These are phyloP conservation scores for Sphaerobolus stellatus DNA, from an alignment of 1,284 basidiomycete genomes.

Conservation along the genomic window DNA sequence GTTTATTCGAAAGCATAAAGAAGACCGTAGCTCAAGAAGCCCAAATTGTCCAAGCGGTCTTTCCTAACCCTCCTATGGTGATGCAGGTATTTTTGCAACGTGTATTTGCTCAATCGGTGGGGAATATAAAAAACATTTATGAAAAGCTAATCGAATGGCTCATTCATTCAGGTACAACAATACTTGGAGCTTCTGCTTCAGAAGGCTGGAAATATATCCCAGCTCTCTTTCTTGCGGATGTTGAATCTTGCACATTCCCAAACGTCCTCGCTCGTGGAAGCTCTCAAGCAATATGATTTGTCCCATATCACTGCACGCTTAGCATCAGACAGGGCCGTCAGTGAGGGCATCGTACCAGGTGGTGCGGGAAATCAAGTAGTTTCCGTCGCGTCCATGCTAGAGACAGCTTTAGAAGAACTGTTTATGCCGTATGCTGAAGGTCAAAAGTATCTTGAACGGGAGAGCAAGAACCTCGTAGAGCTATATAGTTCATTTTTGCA, in stretches of 20 bases:
- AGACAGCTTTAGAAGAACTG: conserved; percentile 93
- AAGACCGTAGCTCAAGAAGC: conserved; percentile 92
- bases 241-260: conserved; percentile 86
- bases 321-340: conserved; percentile 56
- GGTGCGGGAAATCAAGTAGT: conserved; percentile 37
- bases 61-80: conserved; percentile 95
- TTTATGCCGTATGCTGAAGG: conserved; percentile 95
- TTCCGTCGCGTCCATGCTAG: conserved; percentile 79
- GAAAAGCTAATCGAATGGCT: conserved; percentile 13
- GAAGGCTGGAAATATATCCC: conserved; percentile 71
- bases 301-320: conserved; percentile 62
- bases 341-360: conserved; percentile 43
- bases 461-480: conserved; percentile 83
- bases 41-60: conserved; percentile 98
- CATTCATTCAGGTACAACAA: conserved; percentile 77
- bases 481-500: conserved; percentile 78
- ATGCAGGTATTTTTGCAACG: conserved; percentile 99
- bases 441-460: conserved; percentile 87
- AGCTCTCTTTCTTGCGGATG: conserved; percentile 89
- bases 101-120: conserved; percentile 95
- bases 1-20: conserved; percentile 86
- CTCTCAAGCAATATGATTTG: conserved; percentile 90
- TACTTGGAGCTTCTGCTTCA: conserved; percentile 86
- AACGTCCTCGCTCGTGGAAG: conserved; percentile 81
- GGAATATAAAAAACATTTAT: conserved; percentile 25